Evolutionary conservation across 1,284 basidiomycete species (phyloP).

Genomic region (Cutaneotrichosporon dermatis): DNA sequence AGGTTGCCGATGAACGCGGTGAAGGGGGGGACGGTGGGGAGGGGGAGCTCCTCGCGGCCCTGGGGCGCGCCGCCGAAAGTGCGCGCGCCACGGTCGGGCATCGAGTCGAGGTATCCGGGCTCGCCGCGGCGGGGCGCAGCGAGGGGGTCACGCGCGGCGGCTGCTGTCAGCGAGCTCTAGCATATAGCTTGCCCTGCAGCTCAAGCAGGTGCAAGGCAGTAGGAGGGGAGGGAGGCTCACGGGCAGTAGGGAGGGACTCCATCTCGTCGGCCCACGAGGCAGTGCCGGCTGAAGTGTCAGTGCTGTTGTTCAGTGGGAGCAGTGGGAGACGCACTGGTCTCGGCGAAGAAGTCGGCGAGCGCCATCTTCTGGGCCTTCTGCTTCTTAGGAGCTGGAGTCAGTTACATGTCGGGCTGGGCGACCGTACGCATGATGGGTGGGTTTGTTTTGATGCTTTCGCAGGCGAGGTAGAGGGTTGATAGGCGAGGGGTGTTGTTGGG

Average conservation of each 20-base stretch:
- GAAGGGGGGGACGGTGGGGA: conserved; percentile 91
- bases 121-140: conserved; percentile 45
- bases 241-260: conserved; percentile 15
- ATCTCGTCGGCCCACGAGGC: conserved; percentile 15
- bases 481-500: too few species aligned
- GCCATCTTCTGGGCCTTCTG: conserved; percentile 81
- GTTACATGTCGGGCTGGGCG: background rate
- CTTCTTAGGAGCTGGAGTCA: conserved; percentile 55
- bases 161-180: conserved; percentile 28
- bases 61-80: conserved; percentile 47
- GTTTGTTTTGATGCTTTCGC: background rate
- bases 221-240: conserved; percentile 1
- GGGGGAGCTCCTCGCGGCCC: conserved; percentile 81
- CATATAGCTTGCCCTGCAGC: background rate
- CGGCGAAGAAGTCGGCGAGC: conserved; percentile 81
- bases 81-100: conserved; percentile 41
- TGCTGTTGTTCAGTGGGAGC: too few species aligned
- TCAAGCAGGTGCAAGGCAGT: background rate
- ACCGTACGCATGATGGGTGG: conserved; percentile 7
- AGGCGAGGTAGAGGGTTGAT: too few species aligned
- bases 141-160: conserved; percentile 43
- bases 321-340: conserved; percentile 58
- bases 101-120: conserved; percentile 48
- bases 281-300: conserved; percentile 5
- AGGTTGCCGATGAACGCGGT: conserved; percentile 96